These are phyloP conservation scores for Chaetomiaceae sp. DNA, from an alignment of 2,329 filamentous ascomycete species.

Conservation along the genomic window DNA sequence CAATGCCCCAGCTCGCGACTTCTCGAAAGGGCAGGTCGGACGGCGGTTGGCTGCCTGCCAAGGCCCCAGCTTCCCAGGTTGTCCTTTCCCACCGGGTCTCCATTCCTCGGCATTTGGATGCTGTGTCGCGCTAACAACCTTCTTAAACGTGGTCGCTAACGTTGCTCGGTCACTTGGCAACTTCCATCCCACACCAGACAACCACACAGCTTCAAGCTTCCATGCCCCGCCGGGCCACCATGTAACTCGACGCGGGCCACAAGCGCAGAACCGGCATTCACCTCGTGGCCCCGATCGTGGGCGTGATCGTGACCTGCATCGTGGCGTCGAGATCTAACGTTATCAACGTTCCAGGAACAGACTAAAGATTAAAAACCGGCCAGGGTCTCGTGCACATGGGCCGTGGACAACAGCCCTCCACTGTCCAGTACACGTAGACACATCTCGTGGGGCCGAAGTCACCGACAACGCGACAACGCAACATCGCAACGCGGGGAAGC, in stretches of 20 bases:
- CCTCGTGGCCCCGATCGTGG: not conserved
- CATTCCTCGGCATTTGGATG: not conserved
- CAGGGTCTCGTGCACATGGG: too few relatives aligned
- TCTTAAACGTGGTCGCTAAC: too few relatives aligned
- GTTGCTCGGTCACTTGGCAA: too few relatives aligned
- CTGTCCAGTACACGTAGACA: too few relatives aligned
- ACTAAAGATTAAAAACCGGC: too few relatives aligned
- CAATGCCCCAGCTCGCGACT: slow-evolving; percentile 5
- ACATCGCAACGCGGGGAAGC: too few relatives aligned
- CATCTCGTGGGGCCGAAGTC: too few relatives aligned
- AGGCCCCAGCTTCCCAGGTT: not conserved
- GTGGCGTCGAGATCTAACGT: not conserved
- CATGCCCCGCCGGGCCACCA: not conserved
- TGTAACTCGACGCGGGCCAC: slow-evolving; percentile 11
- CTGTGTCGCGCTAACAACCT: not conserved
- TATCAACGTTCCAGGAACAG: too few relatives aligned
- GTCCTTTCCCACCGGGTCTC: not conserved
- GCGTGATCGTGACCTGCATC: slow-evolving; percentile 3
- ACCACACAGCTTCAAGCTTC: not conserved
- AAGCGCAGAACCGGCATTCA: not conserved
- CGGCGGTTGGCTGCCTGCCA: too few relatives aligned
- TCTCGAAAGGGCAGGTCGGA: slow-evolving; percentile 12
- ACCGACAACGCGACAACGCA: too few relatives aligned
- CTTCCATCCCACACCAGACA: not conserved
- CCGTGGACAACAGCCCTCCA: too few relatives aligned